Evolutionary conservation across 176 grass and related monocot genomes (phyloP), one percentile per base, ranked within the genome.

Genomic region (Carex scoparia): DNA sequence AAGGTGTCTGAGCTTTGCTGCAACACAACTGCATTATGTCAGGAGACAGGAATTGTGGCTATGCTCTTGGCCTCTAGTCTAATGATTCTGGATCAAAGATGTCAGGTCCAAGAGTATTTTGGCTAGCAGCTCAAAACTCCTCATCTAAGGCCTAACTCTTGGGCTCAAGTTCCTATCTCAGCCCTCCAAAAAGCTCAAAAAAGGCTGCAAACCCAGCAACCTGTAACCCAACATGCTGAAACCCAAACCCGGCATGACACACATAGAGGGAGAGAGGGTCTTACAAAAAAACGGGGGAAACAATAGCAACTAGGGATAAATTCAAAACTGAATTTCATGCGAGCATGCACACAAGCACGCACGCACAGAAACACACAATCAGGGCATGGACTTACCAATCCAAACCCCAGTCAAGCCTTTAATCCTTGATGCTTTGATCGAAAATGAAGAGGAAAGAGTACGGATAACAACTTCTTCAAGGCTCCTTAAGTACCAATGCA

Each of bases 391-490:
- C 91, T 18, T 95, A 98, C 93, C 95, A 61, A 95, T 85, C 93
- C 95, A 98, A 71, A 95, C 95, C 80, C 89, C 91, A 4, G 95
- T 95, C 10, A 98, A 73, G 75, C 76, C 91, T 77, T 98, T 35
- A 62, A 93, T 4, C 27, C 80, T 90, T 59, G 91, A 86, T 71
- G 89, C 89, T 55, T 87, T 85, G 14, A 98, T 88, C 76, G 89
- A 93, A 85, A 98, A 95, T 57, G 92, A 53, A 0, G 91, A 95
- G 30, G 82, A 79, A 58, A 98, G 89, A 2, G 86, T 81, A 40
- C 88, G 80, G 33, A 98, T 94, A 33, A 98, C 67, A 79, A 95
- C 87, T 81, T 90, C 93, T 89, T 94, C 95, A 81, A 98, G 91
- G 56, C 90, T 94, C 70, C 95, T 85, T 4, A 93, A 69, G 86